Conservation (phyloP, 2,329 filamentous ascomycete species). For the Monosporascus sp. region DNA sequence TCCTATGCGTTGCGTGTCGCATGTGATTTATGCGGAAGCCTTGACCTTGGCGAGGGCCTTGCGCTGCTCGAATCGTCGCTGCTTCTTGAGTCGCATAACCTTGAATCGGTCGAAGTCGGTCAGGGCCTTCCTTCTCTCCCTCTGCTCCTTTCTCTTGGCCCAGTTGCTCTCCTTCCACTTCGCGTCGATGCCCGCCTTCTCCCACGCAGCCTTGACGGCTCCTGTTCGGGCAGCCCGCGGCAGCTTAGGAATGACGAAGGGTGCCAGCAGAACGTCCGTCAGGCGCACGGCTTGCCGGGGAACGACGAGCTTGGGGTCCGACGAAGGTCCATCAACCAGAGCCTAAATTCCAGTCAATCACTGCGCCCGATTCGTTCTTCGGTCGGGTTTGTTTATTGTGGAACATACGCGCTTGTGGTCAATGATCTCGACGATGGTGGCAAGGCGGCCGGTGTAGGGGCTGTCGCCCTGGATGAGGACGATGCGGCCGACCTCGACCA, state of each 20-base stretch:
- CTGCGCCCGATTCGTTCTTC: conserved; percentile 6
- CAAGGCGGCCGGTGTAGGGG: conserved; percentile 78
- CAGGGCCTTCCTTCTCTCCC: conserved; percentile 79
- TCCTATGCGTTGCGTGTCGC: background rate
- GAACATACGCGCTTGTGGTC: conserved; percentile 99
- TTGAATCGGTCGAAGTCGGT: conserved; percentile 99
- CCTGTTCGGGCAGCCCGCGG: conserved; percentile 79
- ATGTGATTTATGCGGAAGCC: conserved; percentile 62
- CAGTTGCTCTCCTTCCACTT: conserved; percentile 90
- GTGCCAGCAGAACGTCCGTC: conserved; percentile 79
- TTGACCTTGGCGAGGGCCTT: conserved; percentile 94
- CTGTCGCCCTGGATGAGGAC: conserved; percentile 80
- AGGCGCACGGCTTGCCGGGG: conserved; percentile 84
- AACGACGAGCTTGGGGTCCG: conserved; percentile 71
- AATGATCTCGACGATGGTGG: conserved; percentile 97
- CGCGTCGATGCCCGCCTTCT: conserved; percentile 82
- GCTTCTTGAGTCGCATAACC: conserved; percentile 98
- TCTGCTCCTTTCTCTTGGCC: conserved; percentile 88
- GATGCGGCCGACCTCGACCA: conserved; percentile 97
- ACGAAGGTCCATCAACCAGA: conserved; percentile 90
- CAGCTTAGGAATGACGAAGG: conserved; percentile 79
- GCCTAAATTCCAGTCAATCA: conserved; percentile 54
- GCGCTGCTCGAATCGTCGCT: conserved; percentile 96
- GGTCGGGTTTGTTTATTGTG: conserved; percentile 2
- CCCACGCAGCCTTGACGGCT: conserved; percentile 82